Evolutionary conservation across 2,329 filamentous ascomycete species (phyloP).

Genomic region (Metarhizium sp.): DNA sequence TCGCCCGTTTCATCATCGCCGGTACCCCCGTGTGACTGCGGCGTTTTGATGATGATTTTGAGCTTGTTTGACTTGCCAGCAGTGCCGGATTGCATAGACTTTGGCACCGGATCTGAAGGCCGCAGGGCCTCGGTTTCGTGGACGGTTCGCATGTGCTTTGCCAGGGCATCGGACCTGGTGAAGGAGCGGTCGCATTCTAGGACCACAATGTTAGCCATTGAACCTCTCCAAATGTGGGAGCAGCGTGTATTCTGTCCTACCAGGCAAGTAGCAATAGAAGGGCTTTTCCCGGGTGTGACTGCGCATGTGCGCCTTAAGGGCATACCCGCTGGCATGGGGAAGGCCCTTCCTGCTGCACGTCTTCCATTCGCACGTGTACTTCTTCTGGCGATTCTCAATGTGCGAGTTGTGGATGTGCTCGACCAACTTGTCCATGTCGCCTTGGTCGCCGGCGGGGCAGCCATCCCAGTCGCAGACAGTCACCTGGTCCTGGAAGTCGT

Average conservation of each 20-base stretch:
- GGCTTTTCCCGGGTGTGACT: constrained; percentile 98
- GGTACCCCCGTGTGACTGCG: constrained; percentile 46
- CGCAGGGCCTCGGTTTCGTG: constrained; percentile 92
- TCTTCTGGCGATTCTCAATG: constrained; percentile 87
- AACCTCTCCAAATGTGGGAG: background rate
- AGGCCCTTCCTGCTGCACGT: constrained; percentile 83
- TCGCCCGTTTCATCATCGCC: constrained; percentile 47
- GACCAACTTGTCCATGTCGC: constrained; percentile 74
- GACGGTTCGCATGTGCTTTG: constrained; percentile 97
- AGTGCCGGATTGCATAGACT: constrained; percentile 48
- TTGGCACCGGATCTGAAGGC: constrained; percentile 66
- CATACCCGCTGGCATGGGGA: constrained; percentile 90
- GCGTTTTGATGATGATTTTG: constrained; percentile 56
- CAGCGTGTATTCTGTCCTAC: constrained; percentile 37
- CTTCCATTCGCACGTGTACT: constrained; percentile 96
- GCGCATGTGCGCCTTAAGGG: constrained; percentile 92
- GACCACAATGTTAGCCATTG: background rate
- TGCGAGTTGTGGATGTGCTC: constrained; percentile 87
- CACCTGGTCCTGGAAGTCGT: constrained; percentile 68
- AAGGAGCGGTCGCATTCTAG: constrained; percentile 95
- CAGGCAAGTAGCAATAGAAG: constrained; percentile 91
- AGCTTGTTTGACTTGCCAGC: constrained; percentile 41
- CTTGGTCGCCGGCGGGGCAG: constrained; percentile 59
- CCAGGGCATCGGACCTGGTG: constrained; percentile 87
- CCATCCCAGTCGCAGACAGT: constrained; percentile 72